Evolutionary conservation across 2,329 filamentous ascomycete species (phyloP), one percentile per base, ranked within the genome.

Genomic region (Fusarium tanahbumbuense): DNA sequence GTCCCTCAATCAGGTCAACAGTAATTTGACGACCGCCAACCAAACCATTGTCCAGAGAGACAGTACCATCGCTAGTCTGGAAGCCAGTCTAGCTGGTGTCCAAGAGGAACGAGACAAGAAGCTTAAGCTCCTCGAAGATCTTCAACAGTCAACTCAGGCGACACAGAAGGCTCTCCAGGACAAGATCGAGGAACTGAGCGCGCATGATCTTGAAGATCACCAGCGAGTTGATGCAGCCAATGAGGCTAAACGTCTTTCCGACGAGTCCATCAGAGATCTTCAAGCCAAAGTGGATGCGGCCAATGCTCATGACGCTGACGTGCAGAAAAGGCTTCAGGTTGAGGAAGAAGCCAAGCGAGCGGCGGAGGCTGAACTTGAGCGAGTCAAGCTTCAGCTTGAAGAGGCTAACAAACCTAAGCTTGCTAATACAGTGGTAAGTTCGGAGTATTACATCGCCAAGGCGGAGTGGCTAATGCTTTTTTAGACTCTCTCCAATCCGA

Each of bases 111-210:
- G 49, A 40, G 40, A 59, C 8, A 40, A 59, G 23, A 59, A 59
- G 20, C 11, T 59, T 6, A 45, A 45, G n/a, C 1, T 59, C 4
- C 40, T 59, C 3, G 28, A 59, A 9, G 56, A 46, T 8, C 40
- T 55, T 9, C 56, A 59, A 2, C 27, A 55, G 22, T 59, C 56
- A 1, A 55, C 56, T 2, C 23, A 46, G 16, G 8, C 23, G 9
- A 53, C 37, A 27, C 55, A 58, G 15, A 58, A 58, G 18, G 47
- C 55, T 18, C 55, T 58, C 6, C 46, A 58, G 18, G 55, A 44
- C 18, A 58, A 58, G 47, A 58, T 58, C 9, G 47, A 58, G 5
- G 37, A 58, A 8, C 6, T 58, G 2, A 53, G 55, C 23, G 4
- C 22, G 7, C 55, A 58, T 8, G 55, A 58, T 12, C 47, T 58